Percentiles rank a stretch among this genome's conserved stretches.
These are phyloP conservation scores for Tricholoma matsutake DNA, from an alignment of 768 basidiomycete species.

Conservation along the genomic window DNA sequence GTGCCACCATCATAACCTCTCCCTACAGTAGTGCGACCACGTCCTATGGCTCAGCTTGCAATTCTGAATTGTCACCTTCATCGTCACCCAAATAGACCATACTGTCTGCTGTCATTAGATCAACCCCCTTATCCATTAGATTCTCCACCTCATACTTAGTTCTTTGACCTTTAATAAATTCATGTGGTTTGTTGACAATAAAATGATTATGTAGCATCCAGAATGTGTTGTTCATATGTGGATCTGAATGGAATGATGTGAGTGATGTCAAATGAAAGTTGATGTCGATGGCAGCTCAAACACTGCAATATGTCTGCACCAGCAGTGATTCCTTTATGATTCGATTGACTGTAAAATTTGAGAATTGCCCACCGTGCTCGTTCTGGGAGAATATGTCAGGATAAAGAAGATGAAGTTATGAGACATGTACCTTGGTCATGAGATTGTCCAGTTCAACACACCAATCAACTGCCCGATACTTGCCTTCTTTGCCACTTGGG, in stretches of 20 bases:
- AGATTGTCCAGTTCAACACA: too few species aligned
- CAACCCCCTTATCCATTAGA: too few species aligned
- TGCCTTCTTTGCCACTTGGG: too few species aligned
- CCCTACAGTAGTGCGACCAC: background rate
- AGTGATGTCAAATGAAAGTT: background rate
- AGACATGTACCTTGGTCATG: too few species aligned
- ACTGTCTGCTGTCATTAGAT: background rate
- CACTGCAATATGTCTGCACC: background rate
- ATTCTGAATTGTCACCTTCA: background rate
- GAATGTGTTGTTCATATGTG: background rate
- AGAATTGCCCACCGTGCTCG: too few species aligned
- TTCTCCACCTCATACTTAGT: too few species aligned
- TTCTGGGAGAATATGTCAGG: too few species aligned
- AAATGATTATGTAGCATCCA: background rate
- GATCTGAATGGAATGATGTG: background rate
- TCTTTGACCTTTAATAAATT: too few species aligned
- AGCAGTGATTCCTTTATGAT: background rate
- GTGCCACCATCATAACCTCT: background rate
- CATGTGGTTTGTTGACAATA: background rate
- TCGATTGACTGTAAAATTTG: conserved; percentile 7
- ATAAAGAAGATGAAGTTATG: too few species aligned
- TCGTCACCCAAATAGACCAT: background rate
- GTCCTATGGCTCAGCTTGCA: background rate
- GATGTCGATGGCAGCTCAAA: background rate
- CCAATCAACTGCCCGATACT: too few species aligned